Percentiles rank a stretch among this genome's conserved stretches.
Conservation (phyloP, 305 asterid genomes). For the Fraxinus albicans region DNA sequence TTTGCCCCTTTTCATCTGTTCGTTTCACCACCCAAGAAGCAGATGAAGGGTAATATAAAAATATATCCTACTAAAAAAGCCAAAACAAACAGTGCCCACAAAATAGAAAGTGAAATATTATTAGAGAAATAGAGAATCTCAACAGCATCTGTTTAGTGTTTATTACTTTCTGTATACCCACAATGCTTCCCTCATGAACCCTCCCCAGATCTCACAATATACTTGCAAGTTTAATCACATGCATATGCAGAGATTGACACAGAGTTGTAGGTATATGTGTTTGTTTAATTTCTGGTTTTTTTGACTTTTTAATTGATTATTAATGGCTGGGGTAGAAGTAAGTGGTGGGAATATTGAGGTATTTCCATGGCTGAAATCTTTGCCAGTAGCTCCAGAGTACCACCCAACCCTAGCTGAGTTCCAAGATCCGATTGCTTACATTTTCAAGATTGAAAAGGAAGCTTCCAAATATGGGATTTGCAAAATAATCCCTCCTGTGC, state of each 20-base stretch:
- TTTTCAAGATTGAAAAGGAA: constrained; percentile 94
- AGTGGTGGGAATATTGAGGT: constrained; percentile 65
- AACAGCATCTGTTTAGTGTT: constrained; percentile 26
- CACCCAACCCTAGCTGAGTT: constrained; percentile 90
- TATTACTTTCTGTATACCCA: constrained; percentile 20
- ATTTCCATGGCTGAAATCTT: constrained; percentile 78
- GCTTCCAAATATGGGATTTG: constrained; percentile 94
- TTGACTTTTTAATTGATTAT: constrained; percentile 13
- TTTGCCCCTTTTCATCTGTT: constrained; percentile 51
- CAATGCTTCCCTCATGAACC: constrained; percentile 44
- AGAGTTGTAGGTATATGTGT: constrained; percentile 18
- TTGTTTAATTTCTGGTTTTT: constrained; percentile 17
- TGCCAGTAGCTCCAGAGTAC: constrained; percentile 95
- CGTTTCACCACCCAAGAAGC: constrained; percentile 38
- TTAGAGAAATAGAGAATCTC: constrained; percentile 45
- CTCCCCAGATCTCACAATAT: constrained; percentile 55
- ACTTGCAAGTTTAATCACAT: constrained; percentile 9
- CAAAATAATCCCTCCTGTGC: constrained; percentile 90
- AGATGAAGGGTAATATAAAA: constrained; percentile 30
- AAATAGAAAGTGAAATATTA: constrained; percentile 20
- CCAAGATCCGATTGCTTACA: constrained; percentile 97
- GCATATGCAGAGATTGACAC: constrained; percentile 27
- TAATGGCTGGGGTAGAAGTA: constrained; percentile 67
- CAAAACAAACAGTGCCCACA: constrained; percentile 16
- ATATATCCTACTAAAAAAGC: constrained; percentile 6